A percentile compares a stretch with the other conserved stretches of the same genome.
These are phyloP conservation scores for Penicillium goetzii DNA, from an alignment of 495 filamentous ascomycete species.

Conservation along the genomic window DNA sequence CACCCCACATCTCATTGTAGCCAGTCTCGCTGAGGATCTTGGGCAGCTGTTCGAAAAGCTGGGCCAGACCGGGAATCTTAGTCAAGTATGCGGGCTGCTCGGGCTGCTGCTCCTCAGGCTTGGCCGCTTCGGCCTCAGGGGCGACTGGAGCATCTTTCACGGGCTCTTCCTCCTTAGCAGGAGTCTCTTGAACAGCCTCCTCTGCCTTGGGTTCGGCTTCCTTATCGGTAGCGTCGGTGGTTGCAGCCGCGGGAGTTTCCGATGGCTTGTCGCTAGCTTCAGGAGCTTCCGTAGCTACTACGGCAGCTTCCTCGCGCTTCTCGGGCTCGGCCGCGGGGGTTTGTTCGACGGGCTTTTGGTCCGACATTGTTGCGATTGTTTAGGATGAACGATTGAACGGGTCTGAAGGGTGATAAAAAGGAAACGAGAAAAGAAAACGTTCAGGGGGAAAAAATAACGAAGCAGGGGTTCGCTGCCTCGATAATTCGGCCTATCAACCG, in stretches of 20 bases:
- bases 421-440: background rate
- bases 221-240: conserved; percentile 21
- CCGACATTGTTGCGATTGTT: conserved; percentile 27
- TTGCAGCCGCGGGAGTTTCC: conserved; percentile 22
- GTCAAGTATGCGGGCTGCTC: conserved; percentile 44
- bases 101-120: conserved; percentile 32
- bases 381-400: conserved; percentile 8
- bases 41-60: conserved; percentile 47
- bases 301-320: conserved; percentile 22
- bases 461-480: conserved; percentile 26
- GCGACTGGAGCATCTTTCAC: conserved; percentile 20
- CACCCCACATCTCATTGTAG: conserved; percentile 79
- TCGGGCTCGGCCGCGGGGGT: conserved; percentile 18
- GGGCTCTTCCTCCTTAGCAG: conserved; percentile 17
- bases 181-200: conserved; percentile 12
- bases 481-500: conserved; percentile 23
- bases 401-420: conserved; percentile 9
- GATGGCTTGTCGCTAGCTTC: conserved; percentile 22
- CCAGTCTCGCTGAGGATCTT: conserved; percentile 51
- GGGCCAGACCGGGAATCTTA: conserved; percentile 40
- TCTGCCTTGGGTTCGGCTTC: conserved; percentile 15
- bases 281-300: conserved; percentile 8
- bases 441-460: conserved; percentile 22
- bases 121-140: conserved; percentile 19
- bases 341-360: conserved; percentile 30